These are phyloP conservation scores for Glaciozyma antarctica DNA, from an alignment of 768 basidiomycete genomes.

Conservation along the genomic window DNA sequence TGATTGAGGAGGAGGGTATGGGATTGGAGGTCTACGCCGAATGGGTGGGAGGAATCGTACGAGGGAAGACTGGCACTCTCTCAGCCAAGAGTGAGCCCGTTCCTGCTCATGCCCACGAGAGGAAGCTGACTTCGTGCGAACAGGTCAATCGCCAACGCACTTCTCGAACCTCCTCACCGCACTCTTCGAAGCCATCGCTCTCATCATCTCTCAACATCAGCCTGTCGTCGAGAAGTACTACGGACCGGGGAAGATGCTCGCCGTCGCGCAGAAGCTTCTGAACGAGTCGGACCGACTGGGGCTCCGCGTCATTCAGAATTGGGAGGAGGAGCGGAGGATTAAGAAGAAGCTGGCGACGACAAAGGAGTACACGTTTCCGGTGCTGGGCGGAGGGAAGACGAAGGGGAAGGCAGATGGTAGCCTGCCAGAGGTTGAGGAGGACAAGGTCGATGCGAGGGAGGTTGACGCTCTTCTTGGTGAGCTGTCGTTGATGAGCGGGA, in stretches of 20 bases:
- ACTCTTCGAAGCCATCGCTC: constrained; percentile 86
- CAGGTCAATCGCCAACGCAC: constrained; percentile 85
- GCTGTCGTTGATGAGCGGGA: constrained; percentile 73
- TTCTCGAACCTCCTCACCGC: constrained; percentile 82
- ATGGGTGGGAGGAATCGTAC: constrained; percentile 57
- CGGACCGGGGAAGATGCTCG: constrained; percentile 76
- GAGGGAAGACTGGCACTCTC: constrained; percentile 18
- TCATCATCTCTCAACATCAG: constrained; percentile 95
- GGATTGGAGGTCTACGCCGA: constrained; percentile 84
- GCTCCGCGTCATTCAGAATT: constrained; percentile 60
- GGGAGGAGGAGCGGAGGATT: constrained; percentile 72
- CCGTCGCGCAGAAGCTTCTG: constrained; percentile 58
- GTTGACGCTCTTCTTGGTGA: constrained; percentile 85
- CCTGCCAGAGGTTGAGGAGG: constrained; percentile 40
- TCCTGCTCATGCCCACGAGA: too few relatives aligned
- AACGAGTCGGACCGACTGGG: constrained; percentile 82
- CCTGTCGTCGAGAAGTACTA: constrained; percentile 98
- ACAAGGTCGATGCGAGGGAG: constrained; percentile 69
- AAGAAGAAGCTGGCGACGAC: constrained; percentile 3
- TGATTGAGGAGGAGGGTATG: constrained; percentile 84
- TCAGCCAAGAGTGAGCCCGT: constrained; percentile 19
- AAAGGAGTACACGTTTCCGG: not conserved
- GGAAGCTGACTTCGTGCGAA: not conserved
- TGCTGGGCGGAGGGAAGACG: not conserved
- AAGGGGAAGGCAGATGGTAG: not conserved